Conservation (phyloP, 768 basidiomycete species). For the Termitomyces sp. region DNA sequence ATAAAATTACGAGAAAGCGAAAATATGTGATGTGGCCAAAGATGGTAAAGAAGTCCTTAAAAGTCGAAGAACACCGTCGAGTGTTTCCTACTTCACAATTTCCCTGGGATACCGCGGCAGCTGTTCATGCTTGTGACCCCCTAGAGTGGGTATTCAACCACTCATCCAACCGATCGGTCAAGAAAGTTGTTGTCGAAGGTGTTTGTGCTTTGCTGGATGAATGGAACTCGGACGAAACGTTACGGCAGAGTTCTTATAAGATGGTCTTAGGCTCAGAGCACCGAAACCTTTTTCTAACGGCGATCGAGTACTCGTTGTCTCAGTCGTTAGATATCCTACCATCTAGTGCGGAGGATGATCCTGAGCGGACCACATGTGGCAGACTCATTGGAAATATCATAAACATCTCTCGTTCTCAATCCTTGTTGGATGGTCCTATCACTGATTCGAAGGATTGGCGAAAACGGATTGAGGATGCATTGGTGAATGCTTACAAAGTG, state of each 20-base stretch:
- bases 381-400: background rate
- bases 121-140: background rate
- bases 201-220: background rate
- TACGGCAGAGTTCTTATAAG: background rate
- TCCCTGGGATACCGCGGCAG: background rate
- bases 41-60: background rate
- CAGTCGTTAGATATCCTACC: background rate
- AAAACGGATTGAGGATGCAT: background rate
- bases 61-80: background rate
- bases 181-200: background rate
- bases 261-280: background rate
- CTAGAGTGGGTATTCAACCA: background rate
- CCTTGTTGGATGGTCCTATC: background rate
- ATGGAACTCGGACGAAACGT: background rate
- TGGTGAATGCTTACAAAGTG: background rate
- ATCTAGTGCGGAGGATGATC: background rate
- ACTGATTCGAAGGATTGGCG: background rate
- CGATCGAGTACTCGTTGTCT: background rate
- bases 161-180: background rate
- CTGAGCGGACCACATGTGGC: background rate
- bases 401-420: background rate
- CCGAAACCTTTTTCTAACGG: background rate
- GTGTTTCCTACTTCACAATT: background rate
- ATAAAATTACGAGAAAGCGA: background rate
- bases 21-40: background rate